phyloP scores from a whole-genome alignment of 331 rosid genomes.

The Cydonia oblonga region DNA sequence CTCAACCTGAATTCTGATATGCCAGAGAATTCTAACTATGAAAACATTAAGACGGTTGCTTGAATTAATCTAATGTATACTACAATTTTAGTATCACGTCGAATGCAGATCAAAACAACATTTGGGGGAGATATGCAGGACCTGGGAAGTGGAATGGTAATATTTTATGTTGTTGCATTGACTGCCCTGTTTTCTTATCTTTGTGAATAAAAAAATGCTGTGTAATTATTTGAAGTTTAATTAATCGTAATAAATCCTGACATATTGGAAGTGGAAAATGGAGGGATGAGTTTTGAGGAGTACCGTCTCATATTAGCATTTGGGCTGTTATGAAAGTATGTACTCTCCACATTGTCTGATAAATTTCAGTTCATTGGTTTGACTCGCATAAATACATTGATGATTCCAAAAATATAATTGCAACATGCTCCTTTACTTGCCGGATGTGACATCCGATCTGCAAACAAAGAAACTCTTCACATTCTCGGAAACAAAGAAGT shows the following conservation, averaged over 20 bases:
- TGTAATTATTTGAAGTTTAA: not conserved
- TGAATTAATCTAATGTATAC: not conserved
- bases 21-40: not conserved
- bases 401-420: not conserved
- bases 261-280: conserved; percentile 23
- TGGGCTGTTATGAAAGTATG: conserved; percentile 21
- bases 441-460: conserved; percentile 12
- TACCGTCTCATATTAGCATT: conserved; percentile 13
- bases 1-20: not conserved
- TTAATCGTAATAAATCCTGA: conserved; percentile 6
- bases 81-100: conserved; percentile 10
- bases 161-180: not conserved
- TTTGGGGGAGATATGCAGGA: conserved; percentile 14
- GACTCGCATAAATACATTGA: too few species aligned
- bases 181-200: not conserved
- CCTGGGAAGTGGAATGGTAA: conserved; percentile 24
- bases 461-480: conserved; percentile 10
- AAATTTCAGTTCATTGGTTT: not conserved
- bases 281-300: conserved; percentile 12
- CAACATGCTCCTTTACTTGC: conserved; percentile 10
- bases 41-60: not conserved
- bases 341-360: not conserved
- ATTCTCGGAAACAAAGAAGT: conserved; percentile 18
- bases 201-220: not conserved
- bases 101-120: conserved; percentile 15